Conservation (phyloP, 257 asterid genomes). For the Hygrophila difformis region DNA sequence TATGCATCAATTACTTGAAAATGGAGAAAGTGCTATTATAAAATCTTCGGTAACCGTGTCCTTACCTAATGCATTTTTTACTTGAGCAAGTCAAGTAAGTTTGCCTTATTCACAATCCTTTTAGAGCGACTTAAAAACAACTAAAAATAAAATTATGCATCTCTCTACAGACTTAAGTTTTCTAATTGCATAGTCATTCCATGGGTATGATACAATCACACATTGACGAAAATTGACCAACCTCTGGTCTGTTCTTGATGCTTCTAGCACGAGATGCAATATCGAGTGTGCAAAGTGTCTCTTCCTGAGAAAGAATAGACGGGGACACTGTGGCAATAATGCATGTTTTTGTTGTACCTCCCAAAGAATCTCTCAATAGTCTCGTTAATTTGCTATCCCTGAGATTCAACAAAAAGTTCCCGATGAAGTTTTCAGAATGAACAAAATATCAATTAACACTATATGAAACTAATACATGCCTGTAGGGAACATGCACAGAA, state of each 20-base stretch:
- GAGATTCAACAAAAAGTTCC: constrained; percentile 8
- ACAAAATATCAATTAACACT: neutral
- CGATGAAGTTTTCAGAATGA: neutral
- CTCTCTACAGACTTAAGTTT: no score
- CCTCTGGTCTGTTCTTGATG: constrained; percentile 63
- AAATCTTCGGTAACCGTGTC: no score
- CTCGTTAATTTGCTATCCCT: constrained; percentile 65
- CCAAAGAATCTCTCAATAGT: constrained; percentile 51
- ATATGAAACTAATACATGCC: constrained; percentile 17
- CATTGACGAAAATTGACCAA: constrained; percentile 9
- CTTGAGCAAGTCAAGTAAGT: no score
- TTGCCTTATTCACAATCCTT: no score
- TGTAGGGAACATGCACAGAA: constrained; percentile 51
- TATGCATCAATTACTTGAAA: no score
- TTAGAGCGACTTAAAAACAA: neutral
- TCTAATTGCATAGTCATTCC: no score
- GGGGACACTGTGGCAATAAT: constrained; percentile 57
- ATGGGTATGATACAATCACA: no score
- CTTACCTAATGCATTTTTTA: no score
- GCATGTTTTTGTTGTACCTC: constrained; percentile 59
- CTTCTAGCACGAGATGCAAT: constrained; percentile 49
- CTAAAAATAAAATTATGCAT: neutral
- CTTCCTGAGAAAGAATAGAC: constrained; percentile 47
- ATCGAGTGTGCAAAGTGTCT: constrained; percentile 60
- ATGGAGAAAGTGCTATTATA: no score